These are phyloP conservation scores for Aegilops sharonensis DNA, from an alignment of 176 grass and related monocot genomes.

Conservation along the genomic window DNA sequence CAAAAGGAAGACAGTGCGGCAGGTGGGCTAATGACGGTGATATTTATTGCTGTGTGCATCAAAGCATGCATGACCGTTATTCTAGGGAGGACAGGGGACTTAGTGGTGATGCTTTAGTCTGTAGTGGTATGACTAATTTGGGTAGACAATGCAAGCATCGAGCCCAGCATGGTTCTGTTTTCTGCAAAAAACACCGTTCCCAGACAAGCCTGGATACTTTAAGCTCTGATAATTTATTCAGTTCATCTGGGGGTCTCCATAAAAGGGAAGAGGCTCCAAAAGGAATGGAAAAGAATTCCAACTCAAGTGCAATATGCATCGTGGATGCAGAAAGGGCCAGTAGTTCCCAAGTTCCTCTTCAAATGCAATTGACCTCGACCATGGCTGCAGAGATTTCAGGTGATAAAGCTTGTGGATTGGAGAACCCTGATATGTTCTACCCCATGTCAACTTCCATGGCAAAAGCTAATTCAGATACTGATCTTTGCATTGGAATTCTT, in stretches of 20 bases:
- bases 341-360: constrained; percentile 32
- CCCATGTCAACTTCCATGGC: constrained; percentile 33
- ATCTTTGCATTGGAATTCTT: constrained; percentile 61
- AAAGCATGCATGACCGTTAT: constrained; percentile 65
- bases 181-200: constrained; percentile 87
- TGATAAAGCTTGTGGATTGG: constrained; percentile 48
- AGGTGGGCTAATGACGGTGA: constrained; percentile 98
- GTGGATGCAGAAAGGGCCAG: constrained; percentile 5
- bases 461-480: constrained; percentile 37
- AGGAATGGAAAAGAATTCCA: constrained; percentile 32
- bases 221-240: constrained; percentile 39
- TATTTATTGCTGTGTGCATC: constrained; percentile 92
- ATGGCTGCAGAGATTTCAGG: constrained; percentile 35
- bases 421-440: constrained; percentile 48
- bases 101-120: constrained; percentile 57
- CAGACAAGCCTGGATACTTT: constrained; percentile 47
- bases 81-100: constrained; percentile 48
- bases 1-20: constrained; percentile 92
- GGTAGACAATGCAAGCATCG: constrained; percentile 97
- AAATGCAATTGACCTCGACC: constrained; percentile 34
- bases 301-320: constrained; percentile 26
- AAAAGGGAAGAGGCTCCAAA: constrained; percentile 34
- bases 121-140: constrained; percentile 79
- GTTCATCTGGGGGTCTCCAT: constrained; percentile 36
- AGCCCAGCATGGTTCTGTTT: constrained; percentile 74